These are phyloP conservation scores for Paspalum notatum DNA, from an alignment of 176 grass and related monocot genomes.

Conservation along the genomic window DNA sequence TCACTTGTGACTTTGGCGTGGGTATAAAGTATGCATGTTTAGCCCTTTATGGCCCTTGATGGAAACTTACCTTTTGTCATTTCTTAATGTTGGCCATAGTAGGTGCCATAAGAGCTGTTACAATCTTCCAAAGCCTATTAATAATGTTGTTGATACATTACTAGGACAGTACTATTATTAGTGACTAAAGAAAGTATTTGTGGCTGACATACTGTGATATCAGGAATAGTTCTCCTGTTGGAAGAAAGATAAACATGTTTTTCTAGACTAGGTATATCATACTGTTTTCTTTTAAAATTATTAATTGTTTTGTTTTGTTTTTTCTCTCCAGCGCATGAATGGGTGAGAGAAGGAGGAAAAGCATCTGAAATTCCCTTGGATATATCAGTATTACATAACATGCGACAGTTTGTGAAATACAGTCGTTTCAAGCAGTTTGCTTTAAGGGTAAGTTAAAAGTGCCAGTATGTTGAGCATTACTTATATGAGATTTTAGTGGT, in stretches of 20 bases:
- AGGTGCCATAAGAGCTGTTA: not conserved
- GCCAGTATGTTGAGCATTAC: not conserved
- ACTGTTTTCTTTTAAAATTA: slow-evolving; percentile 5
- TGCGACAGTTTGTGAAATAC: slow-evolving; percentile 95
- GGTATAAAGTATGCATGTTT: slow-evolving; percentile 7
- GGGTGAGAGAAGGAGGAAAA: slow-evolving; percentile 93
- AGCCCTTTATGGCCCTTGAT: not conserved
- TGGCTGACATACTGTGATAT: slow-evolving; percentile 8
- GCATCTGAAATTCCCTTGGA: slow-evolving; percentile 91
- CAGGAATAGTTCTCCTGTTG: not conserved
- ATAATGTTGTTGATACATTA: not conserved
- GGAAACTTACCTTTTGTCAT: slow-evolving; percentile 13
- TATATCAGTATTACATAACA: slow-evolving; percentile 91
- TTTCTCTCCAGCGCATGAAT: slow-evolving; percentile 74
- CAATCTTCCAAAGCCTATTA: not conserved
- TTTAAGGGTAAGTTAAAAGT: slow-evolving; percentile 66
- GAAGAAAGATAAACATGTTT: not conserved
- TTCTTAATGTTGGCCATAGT: slow-evolving; percentile 29
- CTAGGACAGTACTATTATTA: not conserved
- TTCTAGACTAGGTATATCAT: slow-evolving; percentile 14
- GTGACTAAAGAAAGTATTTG: not conserved
- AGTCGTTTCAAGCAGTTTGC: slow-evolving; percentile 99
- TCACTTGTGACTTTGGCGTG: not conserved
- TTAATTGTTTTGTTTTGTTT: slow-evolving; percentile 24
- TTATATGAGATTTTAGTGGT: not conserved